Evolutionary conservation across 371 early-diverging fungal genomes (phyloP).

Genomic region (Haplosporangium sp.): DNA sequence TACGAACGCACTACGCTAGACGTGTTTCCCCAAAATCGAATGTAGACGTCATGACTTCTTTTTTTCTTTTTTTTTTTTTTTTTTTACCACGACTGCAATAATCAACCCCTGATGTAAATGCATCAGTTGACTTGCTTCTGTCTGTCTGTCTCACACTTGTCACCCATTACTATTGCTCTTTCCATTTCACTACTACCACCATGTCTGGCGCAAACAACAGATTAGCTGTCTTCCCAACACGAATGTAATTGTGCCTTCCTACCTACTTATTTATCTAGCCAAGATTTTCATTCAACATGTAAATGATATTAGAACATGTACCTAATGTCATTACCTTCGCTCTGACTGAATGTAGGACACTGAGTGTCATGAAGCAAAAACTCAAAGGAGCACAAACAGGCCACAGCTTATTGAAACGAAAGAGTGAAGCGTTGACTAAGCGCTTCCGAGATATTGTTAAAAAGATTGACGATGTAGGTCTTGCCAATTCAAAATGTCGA

Average conservation of each 20-base stretch:
- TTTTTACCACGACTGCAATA: conserved; percentile 1
- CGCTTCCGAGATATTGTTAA: conserved; percentile 95
- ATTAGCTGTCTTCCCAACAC: conserved; percentile 88
- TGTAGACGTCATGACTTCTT: conserved; percentile 10
- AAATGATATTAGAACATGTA: not conserved
- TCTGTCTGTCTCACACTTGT: not conserved
- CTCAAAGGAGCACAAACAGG: conserved; percentile 99
- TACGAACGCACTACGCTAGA: conserved; percentile 22
- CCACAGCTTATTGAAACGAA: conserved; percentile 96
- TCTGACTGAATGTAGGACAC: conserved; percentile 74
- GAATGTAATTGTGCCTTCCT: conserved; percentile 75
- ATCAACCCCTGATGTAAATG: conserved; percentile 1
- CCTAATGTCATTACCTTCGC: not conserved
- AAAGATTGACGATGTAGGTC: conserved; percentile 89
- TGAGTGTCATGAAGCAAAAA: conserved; percentile 87
- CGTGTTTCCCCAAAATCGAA: not conserved
- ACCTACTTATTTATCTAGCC: not conserved
- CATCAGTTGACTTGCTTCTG: conserved; percentile 5
- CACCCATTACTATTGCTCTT: not conserved
- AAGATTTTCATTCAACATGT: not conserved
- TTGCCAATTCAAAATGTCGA: not conserved
- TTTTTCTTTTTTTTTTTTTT: not conserved
- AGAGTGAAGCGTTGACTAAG: conserved; percentile 97
- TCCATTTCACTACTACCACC: conserved; percentile 11
- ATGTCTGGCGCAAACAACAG: conserved; percentile 79